Evolutionary conservation across 2,329 filamentous ascomycete species (phyloP).

Genomic region (Colletotrichum gigasporum): DNA sequence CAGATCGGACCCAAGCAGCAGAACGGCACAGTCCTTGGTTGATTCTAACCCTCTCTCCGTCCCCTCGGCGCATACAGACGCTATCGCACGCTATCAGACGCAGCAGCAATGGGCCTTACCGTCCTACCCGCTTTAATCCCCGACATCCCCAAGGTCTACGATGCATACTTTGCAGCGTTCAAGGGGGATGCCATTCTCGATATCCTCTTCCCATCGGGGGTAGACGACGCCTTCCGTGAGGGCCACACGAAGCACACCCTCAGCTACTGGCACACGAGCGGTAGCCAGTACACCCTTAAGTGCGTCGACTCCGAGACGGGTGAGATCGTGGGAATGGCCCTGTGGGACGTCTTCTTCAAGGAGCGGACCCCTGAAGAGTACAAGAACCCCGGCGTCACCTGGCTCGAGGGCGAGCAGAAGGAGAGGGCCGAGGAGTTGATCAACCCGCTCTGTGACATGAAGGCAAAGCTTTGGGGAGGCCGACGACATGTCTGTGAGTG

Average conservation of each 20-base stretch:
- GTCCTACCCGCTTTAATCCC: conserved; percentile 55
- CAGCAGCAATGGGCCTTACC: conserved; percentile 50
- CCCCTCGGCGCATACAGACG: conserved; percentile 9
- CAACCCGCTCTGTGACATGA: conserved; percentile 49
- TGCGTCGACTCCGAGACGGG: conserved; percentile 53
- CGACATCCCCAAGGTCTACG: conserved; percentile 56
- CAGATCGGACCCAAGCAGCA: neutral
- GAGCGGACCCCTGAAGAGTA: conserved; percentile 51
- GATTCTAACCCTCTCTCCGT: neutral
- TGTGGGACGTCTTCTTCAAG: conserved; percentile 53
- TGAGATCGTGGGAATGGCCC: conserved; percentile 56
- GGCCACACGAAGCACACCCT: conserved; percentile 52
- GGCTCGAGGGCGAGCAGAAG: conserved; percentile 54
- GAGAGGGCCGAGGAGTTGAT: conserved; percentile 54
- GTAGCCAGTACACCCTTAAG: conserved; percentile 56
- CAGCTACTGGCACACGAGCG: conserved; percentile 48
- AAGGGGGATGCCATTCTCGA: conserved; percentile 49
- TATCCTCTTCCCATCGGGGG: conserved; percentile 51
- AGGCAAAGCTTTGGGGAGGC: conserved; percentile 51
- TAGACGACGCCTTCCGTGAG: conserved; percentile 50
- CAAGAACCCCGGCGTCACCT: conserved; percentile 53
- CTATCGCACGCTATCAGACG: too few species aligned
- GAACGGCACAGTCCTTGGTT: neutral
- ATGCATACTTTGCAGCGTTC: conserved; percentile 58
- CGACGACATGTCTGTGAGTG: conserved; percentile 52